Conservation (phyloP, 176 grass and related monocot species). For the Musa beccarii region DNA sequence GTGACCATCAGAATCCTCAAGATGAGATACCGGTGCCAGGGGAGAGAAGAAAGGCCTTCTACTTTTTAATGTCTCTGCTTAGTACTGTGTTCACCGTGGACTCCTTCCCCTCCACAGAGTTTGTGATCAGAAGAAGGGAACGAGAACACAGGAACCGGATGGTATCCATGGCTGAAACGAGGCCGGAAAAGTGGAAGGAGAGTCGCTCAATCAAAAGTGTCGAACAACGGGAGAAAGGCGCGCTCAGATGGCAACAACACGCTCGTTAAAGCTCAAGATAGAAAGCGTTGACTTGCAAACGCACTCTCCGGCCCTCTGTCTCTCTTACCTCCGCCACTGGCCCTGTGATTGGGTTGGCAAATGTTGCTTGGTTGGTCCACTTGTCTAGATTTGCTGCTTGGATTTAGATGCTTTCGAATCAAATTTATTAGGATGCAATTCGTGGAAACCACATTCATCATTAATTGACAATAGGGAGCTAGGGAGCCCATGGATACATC, state of each 20-base stretch:
- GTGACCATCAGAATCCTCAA: background rate
- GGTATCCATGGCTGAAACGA: background rate
- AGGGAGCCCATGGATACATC: too few relatives aligned
- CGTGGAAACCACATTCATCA: too few relatives aligned
- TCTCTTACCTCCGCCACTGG: too few relatives aligned
- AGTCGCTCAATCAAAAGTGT: constrained; percentile 1
- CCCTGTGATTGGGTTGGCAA: too few relatives aligned
- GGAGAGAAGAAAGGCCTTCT: background rate
- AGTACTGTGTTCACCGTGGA: background rate
- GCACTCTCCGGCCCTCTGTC: too few relatives aligned
- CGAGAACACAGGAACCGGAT: background rate
- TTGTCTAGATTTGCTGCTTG: too few relatives aligned
- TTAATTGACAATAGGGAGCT: too few relatives aligned
- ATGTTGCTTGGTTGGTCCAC: too few relatives aligned
- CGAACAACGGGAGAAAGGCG: background rate
- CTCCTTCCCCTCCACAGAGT: background rate
- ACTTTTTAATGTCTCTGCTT: background rate
- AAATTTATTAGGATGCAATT: too few relatives aligned
- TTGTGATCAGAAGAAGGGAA: background rate
- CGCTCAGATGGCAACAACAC: background rate
- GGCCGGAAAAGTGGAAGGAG: too few relatives aligned
- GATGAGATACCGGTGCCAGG: background rate
- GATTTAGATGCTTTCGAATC: too few relatives aligned
- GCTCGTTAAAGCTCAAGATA: background rate
- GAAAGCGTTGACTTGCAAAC: background rate